These are phyloP conservation scores for Thielaviopsis ethacetica DNA, from an alignment of 2,329 filamentous ascomycete species.

Conservation along the genomic window DNA sequence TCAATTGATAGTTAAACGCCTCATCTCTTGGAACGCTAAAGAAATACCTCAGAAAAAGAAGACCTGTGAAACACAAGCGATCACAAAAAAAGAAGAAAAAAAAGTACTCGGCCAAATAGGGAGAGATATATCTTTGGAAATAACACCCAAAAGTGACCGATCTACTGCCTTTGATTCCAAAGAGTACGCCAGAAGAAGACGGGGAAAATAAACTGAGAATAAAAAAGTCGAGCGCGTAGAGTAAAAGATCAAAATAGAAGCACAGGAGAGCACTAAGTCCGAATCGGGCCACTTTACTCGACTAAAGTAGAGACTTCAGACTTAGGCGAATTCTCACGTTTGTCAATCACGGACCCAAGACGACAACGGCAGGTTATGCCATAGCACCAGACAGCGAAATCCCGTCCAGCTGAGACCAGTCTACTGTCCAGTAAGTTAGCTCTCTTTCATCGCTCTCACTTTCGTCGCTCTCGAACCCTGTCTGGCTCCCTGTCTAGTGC, in stretches of 20 bases:
- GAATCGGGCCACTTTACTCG: background rate
- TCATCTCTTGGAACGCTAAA: background rate
- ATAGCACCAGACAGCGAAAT: background rate
- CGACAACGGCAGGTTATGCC: background rate
- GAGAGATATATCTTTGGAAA: too few species aligned
- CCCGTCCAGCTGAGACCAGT: background rate
- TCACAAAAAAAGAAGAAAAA: too few species aligned
- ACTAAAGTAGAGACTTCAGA: background rate
- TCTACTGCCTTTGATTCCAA: too few species aligned
- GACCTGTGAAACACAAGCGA: background rate
- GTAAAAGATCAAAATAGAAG: background rate
- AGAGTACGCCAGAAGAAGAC: too few species aligned
- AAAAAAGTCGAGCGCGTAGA: background rate
- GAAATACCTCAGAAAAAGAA: background rate
- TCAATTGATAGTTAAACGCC: background rate
- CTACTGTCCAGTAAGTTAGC: too few species aligned
- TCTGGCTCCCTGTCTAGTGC: background rate
- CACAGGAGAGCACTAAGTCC: background rate
- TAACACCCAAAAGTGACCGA: too few species aligned
- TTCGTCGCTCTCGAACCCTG: background rate
- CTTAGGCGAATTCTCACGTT: background rate
- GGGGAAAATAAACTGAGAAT: too few species aligned
- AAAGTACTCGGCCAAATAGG: too few species aligned
- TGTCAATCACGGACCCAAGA: background rate
- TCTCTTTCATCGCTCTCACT: too few species aligned